These are phyloP conservation scores for Marasmius tenuissimus DNA, from an alignment of 1,284 basidiomycete species.

Conservation along the genomic window DNA sequence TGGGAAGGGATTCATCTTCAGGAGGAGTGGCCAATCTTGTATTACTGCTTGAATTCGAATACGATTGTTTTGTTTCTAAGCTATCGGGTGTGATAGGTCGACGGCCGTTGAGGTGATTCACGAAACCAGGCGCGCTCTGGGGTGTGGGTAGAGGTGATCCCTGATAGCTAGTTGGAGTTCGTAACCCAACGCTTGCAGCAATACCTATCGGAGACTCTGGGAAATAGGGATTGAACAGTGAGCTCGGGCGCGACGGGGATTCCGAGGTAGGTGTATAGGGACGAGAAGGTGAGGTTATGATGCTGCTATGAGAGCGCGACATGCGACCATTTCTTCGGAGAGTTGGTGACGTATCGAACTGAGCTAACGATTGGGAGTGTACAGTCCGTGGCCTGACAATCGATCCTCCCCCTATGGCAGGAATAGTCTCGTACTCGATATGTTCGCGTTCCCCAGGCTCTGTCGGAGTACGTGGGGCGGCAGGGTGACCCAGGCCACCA, in stretches of 20 bases:
- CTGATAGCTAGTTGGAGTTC: neutral
- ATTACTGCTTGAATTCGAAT: slow-evolving; percentile 37
- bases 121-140: slow-evolving; percentile 10
- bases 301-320: slow-evolving; percentile 7
- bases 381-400: slow-evolving; percentile 74
- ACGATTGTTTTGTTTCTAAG: slow-evolving; percentile 40
- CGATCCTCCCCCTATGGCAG: slow-evolving; percentile 76
- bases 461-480: slow-evolving; percentile 14
- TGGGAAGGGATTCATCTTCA: slow-evolving; percentile 22
- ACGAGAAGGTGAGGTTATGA: slow-evolving; percentile 3
- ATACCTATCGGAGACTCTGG: slow-evolving; percentile 3
- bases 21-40: slow-evolving; percentile 31
- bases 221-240: slow-evolving; percentile 15
- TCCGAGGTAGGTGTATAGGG: neutral
- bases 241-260: neutral
- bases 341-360: slow-evolving; percentile 3
- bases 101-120: slow-evolving; percentile 8
- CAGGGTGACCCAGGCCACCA: slow-evolving; percentile 44
- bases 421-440: slow-evolving; percentile 68
- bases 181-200: neutral
- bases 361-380: slow-evolving; percentile 59
- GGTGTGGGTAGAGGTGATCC: neutral
- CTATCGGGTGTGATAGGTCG: slow-evolving; percentile 42
- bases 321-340: slow-evolving; percentile 5
- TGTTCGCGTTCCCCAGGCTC: slow-evolving; percentile 26